Base-by-base conservation (phyloP, 1,284 basidiomycete genomes). In the Tetrapyrgos nigripes region DNA sequence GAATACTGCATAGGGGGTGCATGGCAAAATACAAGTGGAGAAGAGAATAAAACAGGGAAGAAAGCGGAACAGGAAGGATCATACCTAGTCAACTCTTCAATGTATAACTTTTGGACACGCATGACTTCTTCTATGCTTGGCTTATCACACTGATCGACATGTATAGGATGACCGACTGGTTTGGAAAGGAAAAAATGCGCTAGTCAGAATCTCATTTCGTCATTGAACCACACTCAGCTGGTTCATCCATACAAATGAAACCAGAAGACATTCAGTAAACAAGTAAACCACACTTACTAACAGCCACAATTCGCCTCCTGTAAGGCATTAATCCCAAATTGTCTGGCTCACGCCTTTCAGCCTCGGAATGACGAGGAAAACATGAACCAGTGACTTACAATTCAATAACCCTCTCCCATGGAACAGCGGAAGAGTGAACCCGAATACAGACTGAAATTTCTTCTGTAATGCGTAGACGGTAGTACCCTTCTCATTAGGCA, bases 371-470 rank as follows among this genome's bases (percentile, higher is more conserved):
- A 50, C 55, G 27, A 50, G 33, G 21, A 45, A 28, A 33, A 24
- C 43, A 1, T n/a, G 11, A 19, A n/a, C 31, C 27, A 52, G 44
- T 56, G n/a, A 55, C 89, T 47, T 63, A 94, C 94, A 97, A 73
- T 98, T 98, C 66, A 97, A 83, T 51, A 98, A 75, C 4, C 94
- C 94, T 63, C 94, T 81, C 3, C 96, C 96, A 73, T 97, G 94
- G 75, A 98, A 97, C 44, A 97, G 74, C 23, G 97, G 97, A n/a
- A 99, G 76, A 0, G 97, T 99, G 71, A 98, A 99, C 0, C 97
- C 97, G 68, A 98, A 98, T 40, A 93, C 73, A 50, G 82, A 84
- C 73, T 98, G 95, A 73, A 98, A 97, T 66, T 87, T 87, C 73
- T 94, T 93, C 75, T 98, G 96, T 9, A 97, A 68, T 23, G 80